These are phyloP conservation scores for Tetratostichococcus sp. DNA, from an alignment of 139 green algal genomes.

Conservation along the genomic window DNA sequence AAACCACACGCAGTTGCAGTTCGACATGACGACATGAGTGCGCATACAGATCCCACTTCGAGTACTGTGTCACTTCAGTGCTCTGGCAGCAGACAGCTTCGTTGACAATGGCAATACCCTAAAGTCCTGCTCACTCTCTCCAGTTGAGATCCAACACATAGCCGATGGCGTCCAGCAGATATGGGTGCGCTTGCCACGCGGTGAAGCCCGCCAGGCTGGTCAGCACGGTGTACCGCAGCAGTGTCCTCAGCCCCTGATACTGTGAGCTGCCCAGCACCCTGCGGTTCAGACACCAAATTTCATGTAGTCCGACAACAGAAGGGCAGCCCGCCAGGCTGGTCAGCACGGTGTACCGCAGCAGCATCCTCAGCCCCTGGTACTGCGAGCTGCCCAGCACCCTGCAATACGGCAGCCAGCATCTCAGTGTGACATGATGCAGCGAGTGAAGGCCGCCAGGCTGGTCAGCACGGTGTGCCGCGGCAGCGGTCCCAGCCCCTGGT, in stretches of 20 bases:
- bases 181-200: background rate
- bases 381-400: background rate
- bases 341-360: background rate
- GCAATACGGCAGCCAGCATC: no score
- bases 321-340: background rate
- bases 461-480: background rate
- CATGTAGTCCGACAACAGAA: no score
- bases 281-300: no score
- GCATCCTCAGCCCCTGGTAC: background rate
- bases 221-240: background rate
- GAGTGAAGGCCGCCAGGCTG: background rate
- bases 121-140: slow-evolving; percentile 16
- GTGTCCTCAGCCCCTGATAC: background rate
- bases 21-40: no score
- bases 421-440: no score
- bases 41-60: no score
- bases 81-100: no score
- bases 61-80: no score
- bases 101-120: no score
- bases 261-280: background rate
- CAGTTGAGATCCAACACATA: slow-evolving; percentile 21
- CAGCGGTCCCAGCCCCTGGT: background rate
- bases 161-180: background rate
- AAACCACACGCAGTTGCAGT: no score
- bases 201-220: background rate